These are phyloP conservation scores for Vanderwaltozyma tropicalis DNA, from an alignment of 805 yeast species.

Conservation along the genomic window DNA sequence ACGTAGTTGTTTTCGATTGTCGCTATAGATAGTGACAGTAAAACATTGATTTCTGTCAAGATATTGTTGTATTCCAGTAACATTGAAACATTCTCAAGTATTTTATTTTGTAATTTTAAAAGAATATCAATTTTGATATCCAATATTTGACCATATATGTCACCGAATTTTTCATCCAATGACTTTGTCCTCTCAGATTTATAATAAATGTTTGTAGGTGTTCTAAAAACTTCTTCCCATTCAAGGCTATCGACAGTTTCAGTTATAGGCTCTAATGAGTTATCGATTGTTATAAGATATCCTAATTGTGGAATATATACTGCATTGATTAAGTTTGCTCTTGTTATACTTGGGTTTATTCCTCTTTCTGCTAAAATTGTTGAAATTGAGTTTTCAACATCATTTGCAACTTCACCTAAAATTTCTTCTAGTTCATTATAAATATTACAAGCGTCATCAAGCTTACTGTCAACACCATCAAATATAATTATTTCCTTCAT, in stretches of 20 bases:
- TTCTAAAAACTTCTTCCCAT: slow-evolving; percentile 33
- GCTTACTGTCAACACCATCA: slow-evolving; percentile 23
- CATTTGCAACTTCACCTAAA: slow-evolving; percentile 16
- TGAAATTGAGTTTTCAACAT: slow-evolving; percentile 4
- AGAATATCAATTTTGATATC: slow-evolving; percentile 35
- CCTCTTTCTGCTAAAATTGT: slow-evolving; percentile 7
- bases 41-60: slow-evolving; percentile 32
- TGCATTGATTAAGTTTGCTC: slow-evolving; percentile 22
- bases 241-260: slow-evolving; percentile 2
- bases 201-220: slow-evolving; percentile 30
- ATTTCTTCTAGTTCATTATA: slow-evolving; percentile 28
- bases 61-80: slow-evolving; percentile 14
- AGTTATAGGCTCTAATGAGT: slow-evolving; percentile 1
- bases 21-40: slow-evolving; percentile 28
- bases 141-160: slow-evolving; percentile 32
- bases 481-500: slow-evolving; percentile 21
- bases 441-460: slow-evolving; percentile 20
- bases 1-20: slow-evolving; percentile 21
- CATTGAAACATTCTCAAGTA: slow-evolving; percentile 6
- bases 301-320: slow-evolving; percentile 40
- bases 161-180: slow-evolving; percentile 34
- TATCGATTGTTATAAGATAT: slow-evolving; percentile 27
- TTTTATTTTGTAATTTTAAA: slow-evolving; percentile 21
- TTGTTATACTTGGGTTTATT: neutral
- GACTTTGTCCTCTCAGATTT: slow-evolving; percentile 25